Evolutionary conservation across 2,329 filamentous ascomycete species (phyloP).

Genomic region (Metarhizium guizhouense): DNA sequence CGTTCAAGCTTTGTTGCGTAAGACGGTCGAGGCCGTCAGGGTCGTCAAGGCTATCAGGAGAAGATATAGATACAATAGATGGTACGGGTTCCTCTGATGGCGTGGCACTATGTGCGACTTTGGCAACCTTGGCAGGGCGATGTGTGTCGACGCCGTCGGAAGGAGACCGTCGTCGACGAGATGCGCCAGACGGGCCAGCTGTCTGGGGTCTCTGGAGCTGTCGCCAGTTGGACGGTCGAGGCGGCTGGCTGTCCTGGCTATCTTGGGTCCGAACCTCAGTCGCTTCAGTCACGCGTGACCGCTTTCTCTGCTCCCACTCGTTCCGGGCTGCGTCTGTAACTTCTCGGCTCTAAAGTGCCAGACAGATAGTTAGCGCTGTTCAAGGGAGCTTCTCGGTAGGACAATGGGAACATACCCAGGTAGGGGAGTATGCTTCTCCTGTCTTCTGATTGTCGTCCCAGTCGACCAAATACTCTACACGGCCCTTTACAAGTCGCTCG

Average conservation of each 20-base stretch:
- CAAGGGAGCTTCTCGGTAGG: not conserved
- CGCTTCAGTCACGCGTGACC: conserved; percentile 1
- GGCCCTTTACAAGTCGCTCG: conserved; percentile 19
- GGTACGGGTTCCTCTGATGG: conserved; percentile 21
- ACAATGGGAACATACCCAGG: conserved; percentile 21
- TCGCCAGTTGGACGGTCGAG: conserved; percentile 19
- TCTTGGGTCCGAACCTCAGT: conserved; percentile 1
- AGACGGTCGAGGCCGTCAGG: conserved; percentile 2
- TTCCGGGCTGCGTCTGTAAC: conserved; percentile 21
- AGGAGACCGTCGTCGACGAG: not conserved
- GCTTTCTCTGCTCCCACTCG: conserved; percentile 24
- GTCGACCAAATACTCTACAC: conserved; percentile 27
- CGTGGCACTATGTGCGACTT: conserved; percentile 12
- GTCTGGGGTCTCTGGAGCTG: conserved; percentile 7
- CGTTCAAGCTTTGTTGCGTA: not conserved
- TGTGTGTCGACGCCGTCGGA: conserved; percentile 9
- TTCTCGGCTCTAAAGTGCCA: conserved; percentile 15
- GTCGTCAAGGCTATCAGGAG: conserved; percentile 12
- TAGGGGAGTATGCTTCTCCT: conserved; percentile 22
- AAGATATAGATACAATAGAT: conserved; percentile 19
- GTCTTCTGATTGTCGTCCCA: conserved; percentile 26
- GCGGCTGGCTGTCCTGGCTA: conserved; percentile 16
- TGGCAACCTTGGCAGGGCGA: conserved; percentile 14
- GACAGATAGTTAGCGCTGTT: conserved; percentile 11
- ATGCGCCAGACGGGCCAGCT: not conserved